These are phyloP conservation scores for Melampsora occidentalis DNA, from an alignment of 1,284 basidiomycete genomes.

Conservation along the genomic window DNA sequence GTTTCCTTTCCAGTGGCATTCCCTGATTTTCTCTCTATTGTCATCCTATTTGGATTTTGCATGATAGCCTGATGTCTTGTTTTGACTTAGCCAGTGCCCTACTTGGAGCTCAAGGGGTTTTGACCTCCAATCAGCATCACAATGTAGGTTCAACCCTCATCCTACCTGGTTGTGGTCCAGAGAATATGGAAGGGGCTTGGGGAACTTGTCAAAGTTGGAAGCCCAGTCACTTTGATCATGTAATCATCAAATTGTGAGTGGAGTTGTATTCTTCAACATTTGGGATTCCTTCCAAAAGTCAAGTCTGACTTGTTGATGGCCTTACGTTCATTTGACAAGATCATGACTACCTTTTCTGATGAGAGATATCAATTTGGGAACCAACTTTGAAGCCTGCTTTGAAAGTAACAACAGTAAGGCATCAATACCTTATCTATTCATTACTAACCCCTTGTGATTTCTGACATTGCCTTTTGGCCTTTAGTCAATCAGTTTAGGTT, in stretches of 20 bases:
- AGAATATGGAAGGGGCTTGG: slow-evolving; percentile 90
- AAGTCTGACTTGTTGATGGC: no score
- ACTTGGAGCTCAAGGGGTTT: slow-evolving; percentile 76
- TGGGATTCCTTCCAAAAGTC: slow-evolving; percentile 12
- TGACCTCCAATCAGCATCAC: slow-evolving; percentile 80
- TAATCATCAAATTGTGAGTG: slow-evolving; percentile 77
- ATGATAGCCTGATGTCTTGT: slow-evolving; percentile 54
- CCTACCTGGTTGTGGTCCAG: slow-evolving; percentile 74
- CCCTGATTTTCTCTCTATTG: slow-evolving; percentile 55
- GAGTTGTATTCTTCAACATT: slow-evolving; percentile 10
- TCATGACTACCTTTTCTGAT: no score
- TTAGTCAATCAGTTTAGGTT: no score
- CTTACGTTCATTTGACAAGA: no score
- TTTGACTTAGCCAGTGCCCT: slow-evolving; percentile 87
- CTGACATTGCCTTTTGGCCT: no score
- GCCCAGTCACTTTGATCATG: slow-evolving; percentile 82
- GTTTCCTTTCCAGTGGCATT: slow-evolving; percentile 83
- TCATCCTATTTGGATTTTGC: slow-evolving; percentile 56
- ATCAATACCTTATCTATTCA: no score
- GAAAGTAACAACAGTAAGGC: no score
- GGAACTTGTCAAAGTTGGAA: slow-evolving; percentile 86
- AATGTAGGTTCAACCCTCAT: slow-evolving; percentile 87
- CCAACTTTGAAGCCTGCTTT: no score
- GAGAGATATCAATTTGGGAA: no score
- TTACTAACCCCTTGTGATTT: no score